A percentile compares a stretch with the other conserved stretches of the same genome.
Conservation (phyloP, 208 protist species). For the Crithidia sp. region DNA sequence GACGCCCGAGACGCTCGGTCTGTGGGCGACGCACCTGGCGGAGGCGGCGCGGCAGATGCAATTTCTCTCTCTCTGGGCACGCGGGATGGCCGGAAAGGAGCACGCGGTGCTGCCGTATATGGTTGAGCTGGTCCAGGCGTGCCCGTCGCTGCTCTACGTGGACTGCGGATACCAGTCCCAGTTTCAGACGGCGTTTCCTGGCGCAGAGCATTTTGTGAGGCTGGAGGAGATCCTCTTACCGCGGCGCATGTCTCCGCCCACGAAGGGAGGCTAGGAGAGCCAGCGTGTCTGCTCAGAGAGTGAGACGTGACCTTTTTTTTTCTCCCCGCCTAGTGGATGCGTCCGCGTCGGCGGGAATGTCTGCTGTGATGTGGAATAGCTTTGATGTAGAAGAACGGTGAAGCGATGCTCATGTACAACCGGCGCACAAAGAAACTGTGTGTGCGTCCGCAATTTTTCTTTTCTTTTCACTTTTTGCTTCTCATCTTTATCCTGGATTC, state of each 20-base stretch:
- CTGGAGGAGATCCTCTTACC: slow-evolving; percentile 53
- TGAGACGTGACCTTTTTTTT: not conserved
- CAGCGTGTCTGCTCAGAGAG: not conserved
- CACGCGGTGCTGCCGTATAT: slow-evolving; percentile 19
- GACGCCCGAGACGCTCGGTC: slow-evolving; percentile 25
- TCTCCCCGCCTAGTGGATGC: not conserved
- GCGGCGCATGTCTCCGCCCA: slow-evolving; percentile 34
- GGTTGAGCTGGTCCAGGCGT: slow-evolving; percentile 32
- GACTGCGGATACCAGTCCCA: slow-evolving; percentile 71
- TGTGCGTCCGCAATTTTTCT: too few relatives aligned
- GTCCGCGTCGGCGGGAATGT: too few relatives aligned
- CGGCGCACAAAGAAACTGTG: too few relatives aligned
- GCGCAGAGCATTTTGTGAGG: slow-evolving; percentile 44
- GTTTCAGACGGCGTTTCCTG: slow-evolving; percentile 48
- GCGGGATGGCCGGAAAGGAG: slow-evolving; percentile 60
- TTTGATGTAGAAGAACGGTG: too few relatives aligned
- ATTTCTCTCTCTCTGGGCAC: slow-evolving; percentile 68
- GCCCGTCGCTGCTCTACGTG: slow-evolving; percentile 50
- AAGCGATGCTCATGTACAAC: too few relatives aligned
- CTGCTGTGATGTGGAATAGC: too few relatives aligned
- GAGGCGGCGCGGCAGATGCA: slow-evolving; percentile 28
- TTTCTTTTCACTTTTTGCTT: too few relatives aligned
- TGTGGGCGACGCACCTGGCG: slow-evolving; percentile 34
- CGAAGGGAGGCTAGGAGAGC: not conserved
- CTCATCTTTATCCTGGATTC: too few relatives aligned